Base-by-base conservation (phyloP, 208 protist genomes). In the Crithidia expoeki region DNA sequence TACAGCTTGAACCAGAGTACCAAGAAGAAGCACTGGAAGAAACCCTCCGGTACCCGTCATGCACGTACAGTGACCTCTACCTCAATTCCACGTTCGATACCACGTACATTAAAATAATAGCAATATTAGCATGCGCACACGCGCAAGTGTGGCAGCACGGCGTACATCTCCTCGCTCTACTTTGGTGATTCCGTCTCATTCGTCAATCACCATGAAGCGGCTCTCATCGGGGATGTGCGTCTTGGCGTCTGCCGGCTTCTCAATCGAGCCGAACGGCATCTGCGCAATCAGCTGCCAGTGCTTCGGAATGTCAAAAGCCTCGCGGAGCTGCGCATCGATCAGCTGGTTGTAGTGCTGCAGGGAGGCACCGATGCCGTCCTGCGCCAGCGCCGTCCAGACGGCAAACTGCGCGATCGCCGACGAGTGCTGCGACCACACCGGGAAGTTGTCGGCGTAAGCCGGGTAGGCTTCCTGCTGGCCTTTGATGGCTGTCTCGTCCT, bases 261-360 rank as follows among this genome's bases (percentile, higher is more conserved):
- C 49, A 38, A 90, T 81, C 30, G 59, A 60, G 40, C 84, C 84
- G 51, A 89, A 89, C 11, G 84, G 81, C 84, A 89, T 84, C 71
- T 89, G 84, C 44, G 84, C 76, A 11, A 83, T 64, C 28, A 89
- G 68, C 60, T 78, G 28, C 81, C 81, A 89, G 19, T 75, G 64
- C 25, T 76, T 63, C 34, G 84, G 74, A 17, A 89, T 49, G 21
- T 77, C 67, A 53, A 83, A 86, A 9, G 44, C 67, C 27, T 72
- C 27, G 14, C 58, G 62, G 16, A 84, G 71, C 1, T 80, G 62
- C 14, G 30, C 56, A 14, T 76, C 71, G 38, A 89, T 89, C 28
- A 89, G 70, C 62, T 65, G 50, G 52, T 72, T 79, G 74, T 86
- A 89, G 72, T 89, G 84, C 79, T 89, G 84, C 59, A 86, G 72